A percentile compares a stretch with the other conserved stretches of the same genome.
Evolutionary conservation across 2,329 filamentous ascomycete genomes (phyloP).

Genomic region (Curvularia lunata): DNA sequence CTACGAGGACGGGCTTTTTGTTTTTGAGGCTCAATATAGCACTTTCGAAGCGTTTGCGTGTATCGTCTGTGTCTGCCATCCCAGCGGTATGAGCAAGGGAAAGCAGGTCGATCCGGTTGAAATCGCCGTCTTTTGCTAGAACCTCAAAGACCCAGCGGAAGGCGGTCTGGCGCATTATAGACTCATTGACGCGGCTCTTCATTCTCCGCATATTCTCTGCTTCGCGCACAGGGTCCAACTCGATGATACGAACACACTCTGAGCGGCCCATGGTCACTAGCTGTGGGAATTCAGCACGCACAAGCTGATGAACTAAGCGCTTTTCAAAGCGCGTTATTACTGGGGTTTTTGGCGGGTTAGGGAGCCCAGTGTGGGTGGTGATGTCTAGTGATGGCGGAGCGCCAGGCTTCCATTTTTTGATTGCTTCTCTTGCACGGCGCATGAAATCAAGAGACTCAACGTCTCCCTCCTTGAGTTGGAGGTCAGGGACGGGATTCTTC

Average conservation of each 20-base stretch:
- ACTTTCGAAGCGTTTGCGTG: constrained; percentile 49
- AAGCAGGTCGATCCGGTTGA: constrained; percentile 46
- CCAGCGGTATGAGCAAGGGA: constrained; percentile 48
- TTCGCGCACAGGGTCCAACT: constrained; percentile 53
- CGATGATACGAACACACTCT: constrained; percentile 53
- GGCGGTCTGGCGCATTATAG: constrained; percentile 54
- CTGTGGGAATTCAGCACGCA: constrained; percentile 65
- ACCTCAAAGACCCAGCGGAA: constrained; percentile 60
- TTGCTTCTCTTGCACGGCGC: constrained; percentile 52
- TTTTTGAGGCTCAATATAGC: constrained; percentile 53
- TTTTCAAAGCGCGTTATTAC: constrained; percentile 62
- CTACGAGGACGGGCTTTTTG: constrained; percentile 61
- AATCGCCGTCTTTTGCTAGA: constrained; percentile 47
- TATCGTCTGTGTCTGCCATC: constrained; percentile 44
- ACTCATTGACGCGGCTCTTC: constrained; percentile 49
- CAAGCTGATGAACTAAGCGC: constrained; percentile 68
- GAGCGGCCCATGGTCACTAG: constrained; percentile 52
- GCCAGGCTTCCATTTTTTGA: constrained; percentile 55
- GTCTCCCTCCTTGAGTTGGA: constrained; percentile 61
- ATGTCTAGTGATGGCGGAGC: constrained; percentile 32
- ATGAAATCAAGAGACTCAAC: constrained; percentile 61
- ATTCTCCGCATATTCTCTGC: constrained; percentile 47
- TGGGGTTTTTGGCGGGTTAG: constrained; percentile 19
- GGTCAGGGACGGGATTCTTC: constrained; percentile 46
- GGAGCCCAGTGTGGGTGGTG: constrained; percentile 38